Conservation (phyloP, 2,329 filamentous ascomycete species). For the Aspergillus tubingensis region DNA sequence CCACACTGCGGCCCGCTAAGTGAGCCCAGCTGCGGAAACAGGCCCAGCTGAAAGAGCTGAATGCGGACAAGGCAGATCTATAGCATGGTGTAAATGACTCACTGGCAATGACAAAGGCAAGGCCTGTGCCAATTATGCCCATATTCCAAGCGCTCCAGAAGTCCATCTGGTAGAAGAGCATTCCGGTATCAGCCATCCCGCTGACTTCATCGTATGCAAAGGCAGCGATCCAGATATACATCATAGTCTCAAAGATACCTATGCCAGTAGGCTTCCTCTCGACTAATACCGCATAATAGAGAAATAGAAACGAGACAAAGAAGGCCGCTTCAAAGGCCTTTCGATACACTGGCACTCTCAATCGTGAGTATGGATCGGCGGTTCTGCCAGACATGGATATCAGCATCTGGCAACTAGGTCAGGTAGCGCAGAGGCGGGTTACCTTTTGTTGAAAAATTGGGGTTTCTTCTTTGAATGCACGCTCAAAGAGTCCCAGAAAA, state of each 20-base stretch:
- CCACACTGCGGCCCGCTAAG: background rate
- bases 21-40: background rate
- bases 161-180: constrained; percentile 80
- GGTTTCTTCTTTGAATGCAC: constrained; percentile 73
- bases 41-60: constrained; percentile 8
- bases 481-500: constrained; percentile 81
- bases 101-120: constrained; percentile 72
- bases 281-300: constrained; percentile 87
- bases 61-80: constrained; percentile 25
- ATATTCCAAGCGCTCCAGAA: constrained; percentile 78
- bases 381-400: constrained; percentile 43
- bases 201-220: constrained; percentile 87
- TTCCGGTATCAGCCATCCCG: constrained; percentile 82
- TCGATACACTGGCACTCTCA: constrained; percentile 79
- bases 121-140: constrained; percentile 71
- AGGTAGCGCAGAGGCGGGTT: constrained; percentile 8
- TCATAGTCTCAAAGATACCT: constrained; percentile 67
- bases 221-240: constrained; percentile 84
- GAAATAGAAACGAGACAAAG: constrained; percentile 71
- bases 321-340: constrained; percentile 83
- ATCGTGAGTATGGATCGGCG: constrained; percentile 72
- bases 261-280: constrained; percentile 68
- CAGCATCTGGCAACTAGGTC: background rate
- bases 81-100: constrained; percentile 42
- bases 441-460: constrained; percentile 68